Evolutionary conservation across 2,329 filamentous ascomycete species (phyloP).

Genomic region (Fusarium veterinarium): DNA sequence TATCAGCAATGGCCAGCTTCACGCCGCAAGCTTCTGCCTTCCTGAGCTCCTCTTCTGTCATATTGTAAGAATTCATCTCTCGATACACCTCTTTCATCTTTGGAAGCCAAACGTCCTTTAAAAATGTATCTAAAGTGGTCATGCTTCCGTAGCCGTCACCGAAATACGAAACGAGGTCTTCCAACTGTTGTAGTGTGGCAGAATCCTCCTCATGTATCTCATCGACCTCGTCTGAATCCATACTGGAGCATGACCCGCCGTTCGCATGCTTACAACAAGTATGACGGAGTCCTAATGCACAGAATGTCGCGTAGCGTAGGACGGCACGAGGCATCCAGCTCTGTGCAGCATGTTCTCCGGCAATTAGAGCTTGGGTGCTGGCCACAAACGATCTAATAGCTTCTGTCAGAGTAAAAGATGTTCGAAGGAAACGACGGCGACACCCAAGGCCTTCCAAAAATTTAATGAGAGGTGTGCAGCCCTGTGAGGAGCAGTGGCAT

Average conservation of each 20-base stretch:
- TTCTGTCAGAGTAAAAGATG: accelerated
- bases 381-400: not conserved
- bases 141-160: accelerated
- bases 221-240: not conserved
- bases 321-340: accelerated
- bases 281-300: not conserved
- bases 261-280: not conserved
- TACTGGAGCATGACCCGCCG: accelerated
- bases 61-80: accelerated
- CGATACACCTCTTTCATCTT: accelerated
- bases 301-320: not conserved
- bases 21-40: accelerated
- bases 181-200: accelerated
- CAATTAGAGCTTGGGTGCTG: accelerated
- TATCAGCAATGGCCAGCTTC: accelerated
- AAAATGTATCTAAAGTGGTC: accelerated
- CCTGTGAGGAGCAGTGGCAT: not conserved
- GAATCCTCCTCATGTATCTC: not conserved
- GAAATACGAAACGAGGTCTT: accelerated
- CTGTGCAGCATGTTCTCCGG: accelerated
- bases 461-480: not conserved
- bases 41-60: accelerated
- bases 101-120: not conserved
- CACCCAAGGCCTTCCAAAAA: accelerated
- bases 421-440: not conserved